A percentile compares a stretch with the other conserved stretches of the same genome.
Conservation (phyloP, 768 basidiomycete species). For the Rossbeevera mucosa region DNA sequence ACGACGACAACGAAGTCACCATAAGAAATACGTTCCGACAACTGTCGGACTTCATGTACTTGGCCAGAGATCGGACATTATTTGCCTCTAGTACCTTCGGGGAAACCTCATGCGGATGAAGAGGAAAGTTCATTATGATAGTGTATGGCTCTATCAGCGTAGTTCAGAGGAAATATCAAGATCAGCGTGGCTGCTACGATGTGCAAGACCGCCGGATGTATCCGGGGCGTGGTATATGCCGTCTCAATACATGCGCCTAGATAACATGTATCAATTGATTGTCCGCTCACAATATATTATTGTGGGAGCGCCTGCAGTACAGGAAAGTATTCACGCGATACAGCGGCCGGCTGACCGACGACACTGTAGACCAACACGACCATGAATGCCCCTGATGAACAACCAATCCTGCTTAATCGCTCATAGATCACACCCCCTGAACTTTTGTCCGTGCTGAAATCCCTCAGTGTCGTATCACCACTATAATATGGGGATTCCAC, state of each 20-base stretch:
- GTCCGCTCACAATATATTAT: too few relatives aligned
- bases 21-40: constrained; percentile 72
- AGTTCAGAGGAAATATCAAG: background rate
- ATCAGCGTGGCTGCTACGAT: background rate
- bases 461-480: background rate
- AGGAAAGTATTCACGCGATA: background rate
- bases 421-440: background rate
- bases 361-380: background rate
- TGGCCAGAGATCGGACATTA: constrained; percentile 47
- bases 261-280: background rate
- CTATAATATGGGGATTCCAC: background rate
- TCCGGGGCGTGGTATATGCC: background rate
- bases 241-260: too few relatives aligned
- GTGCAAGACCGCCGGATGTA: constrained; percentile 2
- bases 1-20: constrained; percentile 37
- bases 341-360: background rate
- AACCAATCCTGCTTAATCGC: background rate
- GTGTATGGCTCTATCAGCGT: background rate
- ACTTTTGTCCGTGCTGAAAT: background rate
- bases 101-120: constrained; percentile 1
- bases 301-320: too few relatives aligned
- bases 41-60: constrained; percentile 62
- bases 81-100: constrained; percentile 29
- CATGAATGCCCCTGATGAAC: background rate
- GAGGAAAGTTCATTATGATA: constrained; percentile 11